Evolutionary conservation across 495 filamentous ascomycete genomes (phyloP), one percentile per base, ranked within the genome.

Genomic region (Hypoxylon fuscum): DNA sequence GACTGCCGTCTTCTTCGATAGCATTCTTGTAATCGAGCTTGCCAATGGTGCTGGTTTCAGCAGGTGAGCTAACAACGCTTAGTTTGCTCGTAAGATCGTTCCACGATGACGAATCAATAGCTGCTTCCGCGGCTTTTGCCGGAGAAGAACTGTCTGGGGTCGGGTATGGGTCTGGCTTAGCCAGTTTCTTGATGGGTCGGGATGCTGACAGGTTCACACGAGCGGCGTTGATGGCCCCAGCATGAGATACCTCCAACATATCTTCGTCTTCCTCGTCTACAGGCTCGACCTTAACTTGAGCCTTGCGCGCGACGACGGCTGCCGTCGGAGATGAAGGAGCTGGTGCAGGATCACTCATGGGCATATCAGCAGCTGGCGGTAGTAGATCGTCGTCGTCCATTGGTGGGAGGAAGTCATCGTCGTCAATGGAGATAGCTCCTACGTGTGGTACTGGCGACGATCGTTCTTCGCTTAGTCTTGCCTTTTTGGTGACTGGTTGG

Each of bases 181-280:
- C 84, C 53, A 89, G 76, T 75, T 92, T 95, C 51, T 90, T 89
- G 20, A 86, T 83, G 11, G 90, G 91, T 9, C 93, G 86, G 52
- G 89, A 90, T 25, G 90, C 93, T 34, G 91, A 84, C 68, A 97
- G 88, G 71, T 98, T 98, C 66, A 98, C 84, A 46, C 85, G 94
- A 14, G 84, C 76, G 11, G 84, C 70, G 47, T 80, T 85, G 52
- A 88, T 80, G n/a, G 85, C 85, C 29, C 87, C 86, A 5, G 87
- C 84, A 77, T 93, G 87, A 40, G 89, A 87, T 40, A 96, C 85
- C 68, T 97, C 93, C 81, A 85, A 83, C 87, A 95, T 86, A 61
- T 92, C 80, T 53, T 96, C 91, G 35, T 95, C 89, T 18, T 90
- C 89, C 0, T 90, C 87, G 7, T 89, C 87, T 0, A 82, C 79